Evolutionary conservation across 2,329 filamentous ascomycete species (phyloP).

Genomic region (Ceratocystis lukuohia): DNA sequence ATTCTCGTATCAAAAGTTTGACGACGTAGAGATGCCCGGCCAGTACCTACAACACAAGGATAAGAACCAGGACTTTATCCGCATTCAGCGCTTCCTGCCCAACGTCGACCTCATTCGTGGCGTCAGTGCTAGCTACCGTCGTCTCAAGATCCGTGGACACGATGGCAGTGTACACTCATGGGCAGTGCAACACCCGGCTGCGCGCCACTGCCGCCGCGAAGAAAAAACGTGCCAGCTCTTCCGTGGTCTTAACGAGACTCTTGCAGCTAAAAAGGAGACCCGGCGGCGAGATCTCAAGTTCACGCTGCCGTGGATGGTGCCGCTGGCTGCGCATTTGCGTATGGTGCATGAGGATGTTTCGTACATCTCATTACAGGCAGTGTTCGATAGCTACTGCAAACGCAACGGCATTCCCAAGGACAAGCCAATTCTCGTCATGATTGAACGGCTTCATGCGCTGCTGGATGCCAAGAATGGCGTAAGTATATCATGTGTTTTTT

Average conservation of each 20-base stretch:
- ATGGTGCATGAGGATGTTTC: constrained; percentile 92
- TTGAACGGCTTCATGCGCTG: constrained; percentile 78
- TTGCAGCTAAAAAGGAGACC: constrained; percentile 88
- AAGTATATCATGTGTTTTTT: constrained; percentile 26
- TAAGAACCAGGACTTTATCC: constrained; percentile 97
- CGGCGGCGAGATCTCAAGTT: constrained; percentile 89
- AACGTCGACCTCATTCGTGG: constrained; percentile 86
- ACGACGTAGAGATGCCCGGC: constrained; percentile 93
- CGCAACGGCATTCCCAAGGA: constrained; percentile 82
- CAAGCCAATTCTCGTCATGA: constrained; percentile 84
- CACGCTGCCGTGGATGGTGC: constrained; percentile 89
- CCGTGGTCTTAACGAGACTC: constrained; percentile 87
- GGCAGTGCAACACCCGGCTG: constrained; percentile 89
- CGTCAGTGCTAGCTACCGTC: constrained; percentile 79
- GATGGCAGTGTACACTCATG: constrained; percentile 96
- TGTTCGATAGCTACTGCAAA: constrained; percentile 93
- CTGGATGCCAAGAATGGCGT: constrained; percentile 52
- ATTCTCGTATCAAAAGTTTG: constrained; percentile 94
- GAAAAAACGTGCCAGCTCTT: constrained; percentile 93
- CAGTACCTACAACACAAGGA: constrained; percentile 97
- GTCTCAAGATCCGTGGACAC: constrained; percentile 90
- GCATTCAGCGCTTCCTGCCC: constrained; percentile 91
- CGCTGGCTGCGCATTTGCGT: constrained; percentile 83
- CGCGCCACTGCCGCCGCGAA: constrained; percentile 81
- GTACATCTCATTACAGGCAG: constrained; percentile 83